Evolutionary conservation across 768 basidiomycete genomes (phyloP).

Genomic region (Leucosporidium creatinivorum): DNA sequence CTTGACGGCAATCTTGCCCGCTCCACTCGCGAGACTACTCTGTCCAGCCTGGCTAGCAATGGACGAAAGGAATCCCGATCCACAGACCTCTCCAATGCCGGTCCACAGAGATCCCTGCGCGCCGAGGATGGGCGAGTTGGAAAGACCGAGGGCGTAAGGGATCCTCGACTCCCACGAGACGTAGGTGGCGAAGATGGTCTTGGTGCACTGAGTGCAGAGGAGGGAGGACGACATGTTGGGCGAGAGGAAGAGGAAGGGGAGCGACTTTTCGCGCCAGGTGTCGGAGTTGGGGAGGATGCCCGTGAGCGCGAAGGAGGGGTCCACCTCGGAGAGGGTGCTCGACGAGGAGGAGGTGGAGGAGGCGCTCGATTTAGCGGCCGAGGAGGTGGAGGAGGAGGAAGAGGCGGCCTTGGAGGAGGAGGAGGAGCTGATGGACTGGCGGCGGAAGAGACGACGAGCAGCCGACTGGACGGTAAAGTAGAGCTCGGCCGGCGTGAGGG

Average conservation of each 20-base stretch:
- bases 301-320: constrained; percentile 28
- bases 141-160: constrained; percentile 67
- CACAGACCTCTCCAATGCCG: constrained; percentile 59
- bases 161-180: constrained; percentile 62
- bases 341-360: constrained; percentile 16
- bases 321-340: neutral
- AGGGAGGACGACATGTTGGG: constrained; percentile 47
- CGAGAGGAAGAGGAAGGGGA: constrained; percentile 73
- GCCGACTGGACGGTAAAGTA: constrained; percentile 7
- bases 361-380: constrained; percentile 9
- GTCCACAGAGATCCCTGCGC: constrained; percentile 62
- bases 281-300: constrained; percentile 43
- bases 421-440: neutral
- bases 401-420: neutral
- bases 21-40: too few species aligned
- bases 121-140: constrained; percentile 56
- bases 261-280: constrained; percentile 49
- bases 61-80: constrained; percentile 46
- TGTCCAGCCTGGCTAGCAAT: constrained; percentile 24
- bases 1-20: too few species aligned
- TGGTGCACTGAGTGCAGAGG: constrained; percentile 78
- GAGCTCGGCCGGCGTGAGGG: constrained; percentile 1
- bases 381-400: neutral
- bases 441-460: constrained; percentile 8
- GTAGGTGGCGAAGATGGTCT: constrained; percentile 66